These are phyloP conservation scores for Dioscorea cayenensis DNA, from an alignment of 116 monocot genomes.

Conservation along the genomic window DNA sequence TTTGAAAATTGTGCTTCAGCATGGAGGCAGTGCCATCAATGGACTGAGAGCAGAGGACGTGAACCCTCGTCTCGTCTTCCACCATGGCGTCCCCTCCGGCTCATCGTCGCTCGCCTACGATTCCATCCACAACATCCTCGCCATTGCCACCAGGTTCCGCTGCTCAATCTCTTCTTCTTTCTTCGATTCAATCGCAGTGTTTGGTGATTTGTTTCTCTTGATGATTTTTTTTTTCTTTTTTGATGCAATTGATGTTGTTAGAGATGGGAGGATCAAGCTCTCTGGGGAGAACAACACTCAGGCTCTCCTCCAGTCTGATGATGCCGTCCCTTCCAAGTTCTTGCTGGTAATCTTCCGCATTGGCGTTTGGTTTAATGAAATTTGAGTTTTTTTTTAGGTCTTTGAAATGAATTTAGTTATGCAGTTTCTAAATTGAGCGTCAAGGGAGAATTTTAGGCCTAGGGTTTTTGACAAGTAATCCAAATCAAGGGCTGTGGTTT, in stretches of 20 bases:
- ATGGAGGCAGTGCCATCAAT: slow-evolving; percentile 16
- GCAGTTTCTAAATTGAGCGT: too few species aligned
- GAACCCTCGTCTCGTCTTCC: slow-evolving; percentile 53
- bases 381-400: too few species aligned
- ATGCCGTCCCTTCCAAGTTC: slow-evolving; percentile 59
- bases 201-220: background rate
- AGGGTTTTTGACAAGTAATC: too few species aligned
- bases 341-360: slow-evolving; percentile 37
- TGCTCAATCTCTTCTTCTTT: background rate
- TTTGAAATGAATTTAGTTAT: too few species aligned
- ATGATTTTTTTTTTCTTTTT: background rate
- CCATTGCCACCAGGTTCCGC: slow-evolving; percentile 55
- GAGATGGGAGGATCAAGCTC: slow-evolving; percentile 78
- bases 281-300: slow-evolving; percentile 70
- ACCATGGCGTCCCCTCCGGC: slow-evolving; percentile 69
- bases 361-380: background rate
- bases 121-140: slow-evolving; percentile 59
- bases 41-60: slow-evolving; percentile 55
- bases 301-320: slow-evolving; percentile 60
- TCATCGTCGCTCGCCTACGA: slow-evolving; percentile 57
- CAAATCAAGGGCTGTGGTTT: too few species aligned
- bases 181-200: background rate
- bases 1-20: background rate
- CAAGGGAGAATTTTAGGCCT: too few species aligned
- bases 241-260: slow-evolving; percentile 5